These are phyloP conservation scores for Talaromyces trachyspermus DNA, from an alignment of 495 filamentous ascomycete genomes.

Conservation along the genomic window DNA sequence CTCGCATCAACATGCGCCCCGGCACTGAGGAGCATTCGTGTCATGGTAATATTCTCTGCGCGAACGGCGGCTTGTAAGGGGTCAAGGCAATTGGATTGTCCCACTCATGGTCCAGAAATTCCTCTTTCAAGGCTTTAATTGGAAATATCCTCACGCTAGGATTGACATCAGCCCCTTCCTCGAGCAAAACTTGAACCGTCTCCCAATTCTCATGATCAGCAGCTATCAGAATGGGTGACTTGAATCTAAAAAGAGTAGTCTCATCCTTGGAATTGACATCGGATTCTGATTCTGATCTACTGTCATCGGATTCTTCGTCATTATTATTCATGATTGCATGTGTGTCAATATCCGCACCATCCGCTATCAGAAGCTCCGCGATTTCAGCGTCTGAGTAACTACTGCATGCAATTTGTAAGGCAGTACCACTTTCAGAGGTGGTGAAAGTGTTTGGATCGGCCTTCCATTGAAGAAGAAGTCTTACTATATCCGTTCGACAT, in stretches of 20 bases:
- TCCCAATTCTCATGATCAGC: slow-evolving; percentile 1
- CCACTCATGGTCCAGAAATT: background rate
- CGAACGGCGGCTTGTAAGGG: background rate
- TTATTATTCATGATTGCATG: background rate
- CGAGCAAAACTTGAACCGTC: slow-evolving; percentile 8
- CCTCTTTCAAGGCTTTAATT: background rate
- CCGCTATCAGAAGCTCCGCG: background rate
- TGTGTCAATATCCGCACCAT: background rate
- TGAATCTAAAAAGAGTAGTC: background rate
- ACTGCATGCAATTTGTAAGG: background rate
- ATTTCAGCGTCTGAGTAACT: background rate
- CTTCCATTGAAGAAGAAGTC: slow-evolving; percentile 10
- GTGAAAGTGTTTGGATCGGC: slow-evolving; percentile 21
- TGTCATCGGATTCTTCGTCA: background rate
- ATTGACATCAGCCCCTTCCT: slow-evolving; percentile 13
- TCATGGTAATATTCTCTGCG: background rate
- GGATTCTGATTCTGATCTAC: too few relatives aligned
- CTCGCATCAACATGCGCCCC: slow-evolving; percentile 19
- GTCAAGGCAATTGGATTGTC: background rate
- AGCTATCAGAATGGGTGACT: background rate
- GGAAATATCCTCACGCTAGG: background rate
- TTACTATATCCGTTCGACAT: slow-evolving; percentile 4
- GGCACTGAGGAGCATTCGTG: slow-evolving; percentile 11
- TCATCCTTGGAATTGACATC: background rate
- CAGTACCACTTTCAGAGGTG: slow-evolving; percentile 14